Evolutionary conservation across 495 filamentous ascomycete species (phyloP), one percentile per base, ranked within the genome.

Genomic region (Massariosphaeria phaeospora): DNA sequence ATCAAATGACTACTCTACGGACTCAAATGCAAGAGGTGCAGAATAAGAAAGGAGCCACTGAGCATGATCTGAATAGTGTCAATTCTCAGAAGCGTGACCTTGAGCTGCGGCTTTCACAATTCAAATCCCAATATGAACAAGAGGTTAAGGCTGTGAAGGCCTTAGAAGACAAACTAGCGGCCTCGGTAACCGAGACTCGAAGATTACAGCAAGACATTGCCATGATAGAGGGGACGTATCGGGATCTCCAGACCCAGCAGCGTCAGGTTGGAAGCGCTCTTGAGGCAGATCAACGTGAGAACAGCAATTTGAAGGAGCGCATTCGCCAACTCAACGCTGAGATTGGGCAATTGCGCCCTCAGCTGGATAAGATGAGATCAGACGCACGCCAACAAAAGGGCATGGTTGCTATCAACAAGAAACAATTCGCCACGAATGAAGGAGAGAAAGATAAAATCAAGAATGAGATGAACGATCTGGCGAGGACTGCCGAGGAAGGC

Each of bases 1-100:
- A 95, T 67, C 91, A 97, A 68, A 86, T 98, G 51, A 84, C 89
- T 5, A 88, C 83, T 6, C 70, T 98, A 50, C 82, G 89, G 1
- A 93, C 86, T 68, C 89, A 98, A 74, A 95, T 95, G 79, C 86
- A 93, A 67, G 88, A 88, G 53, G 83, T 95, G 3, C 90, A 94
- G 64, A 79, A 74, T 31, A 90, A 95, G 70, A 82, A 87, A 35
- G 76, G 73, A 1, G 80, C 82, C 5, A 84, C 85, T 1, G 89
- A 96, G 67, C 83, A 83, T 45, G 84, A 91, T 34, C 69, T 98
- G 41, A 84, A 80, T 51, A 84, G 89, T 52, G 81, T 84, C 26
- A 86, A 76, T 17, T 77, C 81, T 27, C 91, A 96, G 66, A 98
- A 96, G 73, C 84, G 84, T 48, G 87, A 94, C 54, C 91, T 98